A percentile compares a stretch with the other conserved stretches of the same genome.
phyloP scores from a whole-genome alignment of 73 alveolate species.

The Paramecium biaurelia region DNA sequence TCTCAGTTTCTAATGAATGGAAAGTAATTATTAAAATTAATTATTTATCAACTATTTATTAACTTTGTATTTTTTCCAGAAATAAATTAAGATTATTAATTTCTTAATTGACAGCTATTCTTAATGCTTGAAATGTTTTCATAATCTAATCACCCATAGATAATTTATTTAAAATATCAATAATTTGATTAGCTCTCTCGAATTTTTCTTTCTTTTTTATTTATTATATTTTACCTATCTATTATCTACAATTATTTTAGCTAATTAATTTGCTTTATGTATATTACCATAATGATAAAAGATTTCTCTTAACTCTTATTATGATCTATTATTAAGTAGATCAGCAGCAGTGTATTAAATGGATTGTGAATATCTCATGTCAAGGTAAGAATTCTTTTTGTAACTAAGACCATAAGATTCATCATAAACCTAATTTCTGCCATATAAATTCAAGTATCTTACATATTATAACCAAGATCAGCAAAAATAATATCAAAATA shows the following conservation, averaged over 20 bases:
- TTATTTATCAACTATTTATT: neutral
- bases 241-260: neutral
- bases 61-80: neutral
- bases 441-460: neutral
- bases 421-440: neutral
- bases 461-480: constrained; percentile 35
- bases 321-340: neutral
- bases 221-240: neutral
- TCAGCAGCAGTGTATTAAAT: neutral
- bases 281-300: neutral
- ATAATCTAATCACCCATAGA: neutral
- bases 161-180: neutral
- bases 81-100: neutral
- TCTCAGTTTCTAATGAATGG: constrained; percentile 21
- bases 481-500: constrained; percentile 32
- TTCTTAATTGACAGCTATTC: constrained; percentile 43
- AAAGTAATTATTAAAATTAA: constrained; percentile 24
- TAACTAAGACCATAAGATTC: constrained; percentile 24
- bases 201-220: neutral
- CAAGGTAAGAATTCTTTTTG: neutral
- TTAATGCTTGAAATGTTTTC: neutral
- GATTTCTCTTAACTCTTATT: constrained; percentile 38
- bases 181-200: neutral
- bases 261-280: neutral
- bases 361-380: constrained; percentile 9